phyloP scores from a whole-genome alignment of 2,329 filamentous ascomycete genomes.

The Emydomyces testavorans region DNA sequence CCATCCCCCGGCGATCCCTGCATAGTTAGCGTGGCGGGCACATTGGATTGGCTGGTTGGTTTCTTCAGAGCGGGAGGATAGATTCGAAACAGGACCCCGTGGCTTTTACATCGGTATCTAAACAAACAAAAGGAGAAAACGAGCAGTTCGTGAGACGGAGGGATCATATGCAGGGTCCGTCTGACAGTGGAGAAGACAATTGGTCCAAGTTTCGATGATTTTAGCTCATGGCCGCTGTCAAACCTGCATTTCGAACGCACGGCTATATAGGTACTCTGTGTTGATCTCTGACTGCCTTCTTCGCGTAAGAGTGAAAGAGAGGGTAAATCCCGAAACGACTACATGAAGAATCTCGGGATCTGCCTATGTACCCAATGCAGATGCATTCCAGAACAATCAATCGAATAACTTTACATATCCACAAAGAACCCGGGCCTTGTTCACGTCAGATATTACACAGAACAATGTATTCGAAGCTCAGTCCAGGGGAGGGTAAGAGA shows the following conservation, averaged over 20 bases:
- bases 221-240: neutral
- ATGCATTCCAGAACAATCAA: neutral
- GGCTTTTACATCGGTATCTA: neutral
- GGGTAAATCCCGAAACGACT: too few relatives aligned
- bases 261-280: neutral
- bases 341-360: neutral
- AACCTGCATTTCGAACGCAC: too few relatives aligned
- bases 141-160: neutral
- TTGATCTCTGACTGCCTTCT: neutral
- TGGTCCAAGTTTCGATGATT: neutral
- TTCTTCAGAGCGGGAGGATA: too few relatives aligned
- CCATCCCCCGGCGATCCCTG: too few relatives aligned
- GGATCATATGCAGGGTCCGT: neutral
- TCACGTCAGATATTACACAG: too few relatives aligned
- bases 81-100: too few relatives aligned
- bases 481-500: neutral
- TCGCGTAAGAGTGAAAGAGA: too few relatives aligned
- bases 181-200: neutral
- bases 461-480: too few relatives aligned
- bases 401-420: too few relatives aligned
- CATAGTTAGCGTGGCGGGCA: neutral
- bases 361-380: neutral
- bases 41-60: too few relatives aligned
- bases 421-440: too few relatives aligned
- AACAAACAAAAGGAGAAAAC: neutral